These are phyloP conservation scores for Vitis riparia DNA, from an alignment of 164 flowering plant genomes.

Conservation along the genomic window DNA sequence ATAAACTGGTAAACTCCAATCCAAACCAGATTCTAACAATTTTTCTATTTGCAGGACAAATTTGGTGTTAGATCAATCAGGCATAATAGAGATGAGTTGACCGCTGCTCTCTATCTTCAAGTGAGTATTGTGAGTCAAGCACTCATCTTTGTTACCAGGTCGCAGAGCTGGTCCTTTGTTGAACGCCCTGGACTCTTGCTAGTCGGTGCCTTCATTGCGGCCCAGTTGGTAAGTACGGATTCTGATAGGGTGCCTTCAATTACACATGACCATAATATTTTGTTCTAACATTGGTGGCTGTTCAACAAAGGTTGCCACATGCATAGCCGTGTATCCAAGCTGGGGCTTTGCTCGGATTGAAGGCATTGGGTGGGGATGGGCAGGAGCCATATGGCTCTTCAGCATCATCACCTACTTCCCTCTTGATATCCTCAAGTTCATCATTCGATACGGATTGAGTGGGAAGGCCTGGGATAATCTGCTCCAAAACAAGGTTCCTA, in stretches of 20 bases:
- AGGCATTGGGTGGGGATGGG: constrained; percentile 91
- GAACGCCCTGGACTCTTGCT: constrained; percentile 85
- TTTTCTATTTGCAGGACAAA: constrained; percentile 27
- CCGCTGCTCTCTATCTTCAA: constrained; percentile 81
- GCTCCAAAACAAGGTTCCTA: constrained; percentile 50
- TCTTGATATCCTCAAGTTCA: constrained; percentile 71
- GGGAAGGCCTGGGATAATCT: constrained; percentile 69
- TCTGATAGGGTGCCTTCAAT: no score
- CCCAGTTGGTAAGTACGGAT: constrained; percentile 55
- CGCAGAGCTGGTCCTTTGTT: constrained; percentile 77
- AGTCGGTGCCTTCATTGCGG: constrained; percentile 58
- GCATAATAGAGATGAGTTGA: constrained; percentile 39
- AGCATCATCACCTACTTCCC: constrained; percentile 70
- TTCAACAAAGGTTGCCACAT: constrained; percentile 49
- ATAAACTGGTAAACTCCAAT: background rate
- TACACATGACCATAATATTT: background rate
- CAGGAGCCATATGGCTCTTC: constrained; percentile 69
- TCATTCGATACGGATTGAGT: constrained; percentile 48
- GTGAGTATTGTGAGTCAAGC: constrained; percentile 90
- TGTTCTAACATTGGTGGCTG: background rate
- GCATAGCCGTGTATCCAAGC: constrained; percentile 60
- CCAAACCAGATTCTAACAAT: background rate
- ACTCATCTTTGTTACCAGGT: constrained; percentile 85
- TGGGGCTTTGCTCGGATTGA: constrained; percentile 61
- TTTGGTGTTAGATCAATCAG: constrained; percentile 56